Percentiles rank a stretch among this genome's conserved stretches.
Conservation (phyloP, 129 eudicot genomes). For the Centrapalus pauciflorus region DNA sequence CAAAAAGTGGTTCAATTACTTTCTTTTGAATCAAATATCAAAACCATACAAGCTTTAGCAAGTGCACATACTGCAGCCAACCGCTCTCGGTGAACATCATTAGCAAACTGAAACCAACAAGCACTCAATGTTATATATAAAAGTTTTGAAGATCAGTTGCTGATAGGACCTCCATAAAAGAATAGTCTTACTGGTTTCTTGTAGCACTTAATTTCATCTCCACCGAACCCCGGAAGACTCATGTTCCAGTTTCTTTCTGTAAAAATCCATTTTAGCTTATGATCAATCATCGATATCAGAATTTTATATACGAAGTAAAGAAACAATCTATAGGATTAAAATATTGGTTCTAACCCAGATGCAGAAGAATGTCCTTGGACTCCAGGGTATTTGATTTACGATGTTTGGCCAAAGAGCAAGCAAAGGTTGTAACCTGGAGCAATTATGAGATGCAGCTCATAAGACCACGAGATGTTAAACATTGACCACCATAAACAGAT, state of each 20-base stretch:
- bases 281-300: constrained; percentile 14
- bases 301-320: background rate
- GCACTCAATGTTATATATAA: too few species aligned
- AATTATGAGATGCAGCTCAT: too few species aligned
- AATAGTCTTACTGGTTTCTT: constrained; percentile 67
- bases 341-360: constrained; percentile 56
- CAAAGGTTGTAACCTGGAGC: constrained; percentile 92
- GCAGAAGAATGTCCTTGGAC: constrained; percentile 89
- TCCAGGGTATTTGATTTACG: constrained; percentile 86
- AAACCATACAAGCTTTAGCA: background rate
- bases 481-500: too few species aligned
- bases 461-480: too few species aligned
- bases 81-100: constrained; percentile 78
- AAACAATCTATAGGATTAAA: background rate
- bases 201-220: constrained; percentile 83
- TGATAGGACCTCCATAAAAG: too few species aligned
- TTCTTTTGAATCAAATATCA: background rate
- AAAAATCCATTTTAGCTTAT: background rate
- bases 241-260: constrained; percentile 93
- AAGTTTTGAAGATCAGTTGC: too few species aligned
- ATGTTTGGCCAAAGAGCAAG: constrained; percentile 95
- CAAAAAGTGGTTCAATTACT: background rate
- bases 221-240: constrained; percentile 90
- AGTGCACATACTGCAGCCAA: constrained; percentile 73
- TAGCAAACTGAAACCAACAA: constrained; percentile 45